Base-by-base conservation (phyloP, 805 yeast genomes). In the Teunomyces gatunensis region DNA sequence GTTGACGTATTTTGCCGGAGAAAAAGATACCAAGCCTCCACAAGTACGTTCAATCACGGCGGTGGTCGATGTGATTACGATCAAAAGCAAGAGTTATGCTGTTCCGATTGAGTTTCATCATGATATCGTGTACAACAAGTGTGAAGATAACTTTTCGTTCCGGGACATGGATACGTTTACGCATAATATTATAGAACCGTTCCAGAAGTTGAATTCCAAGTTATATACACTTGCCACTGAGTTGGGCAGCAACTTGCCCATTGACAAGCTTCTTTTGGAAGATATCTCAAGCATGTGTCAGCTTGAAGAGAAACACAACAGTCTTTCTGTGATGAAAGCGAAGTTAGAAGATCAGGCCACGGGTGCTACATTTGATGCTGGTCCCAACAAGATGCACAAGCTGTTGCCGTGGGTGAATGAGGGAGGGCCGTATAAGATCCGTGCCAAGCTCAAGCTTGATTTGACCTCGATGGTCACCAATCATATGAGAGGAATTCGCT, bases 41-140 rank as follows among this genome's bases (percentile, higher is more conserved):
- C 58, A 58, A 29, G 48, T 65, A 33, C 62, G 57, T 30, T 37
- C 40, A 5, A 37, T 37, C 10, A 12, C 42, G 1, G 51, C 61
- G 5, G 33, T 36, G 3, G 61, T 64, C 2, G 74, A 69, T 32
- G 73, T 61, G 0, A 45, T 64, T 28, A 65, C 74, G 18, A 52
- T 65, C 15, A 55, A 61, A 37, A 65, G 75, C 2, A 58, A 61
- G 11, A 59, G 63, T 40, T 53, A 56, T 25, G 66, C 72, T 3
- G 65, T 72, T 10, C 75, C 77, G 1, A 45, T 72, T 6, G 77
- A 71, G 53, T 47, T 72, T 23, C 59, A 63, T 46, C 73, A 70
- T 50, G 73, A 66, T 35, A 57, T 66, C 17, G 51, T 71, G 1
- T 68, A 60, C 53, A 58, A 57, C 42, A 64, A 57, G 37, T 39